These are phyloP conservation scores for Metarhizium humberi DNA, from an alignment of 2,329 filamentous ascomycete genomes.

Conservation along the genomic window DNA sequence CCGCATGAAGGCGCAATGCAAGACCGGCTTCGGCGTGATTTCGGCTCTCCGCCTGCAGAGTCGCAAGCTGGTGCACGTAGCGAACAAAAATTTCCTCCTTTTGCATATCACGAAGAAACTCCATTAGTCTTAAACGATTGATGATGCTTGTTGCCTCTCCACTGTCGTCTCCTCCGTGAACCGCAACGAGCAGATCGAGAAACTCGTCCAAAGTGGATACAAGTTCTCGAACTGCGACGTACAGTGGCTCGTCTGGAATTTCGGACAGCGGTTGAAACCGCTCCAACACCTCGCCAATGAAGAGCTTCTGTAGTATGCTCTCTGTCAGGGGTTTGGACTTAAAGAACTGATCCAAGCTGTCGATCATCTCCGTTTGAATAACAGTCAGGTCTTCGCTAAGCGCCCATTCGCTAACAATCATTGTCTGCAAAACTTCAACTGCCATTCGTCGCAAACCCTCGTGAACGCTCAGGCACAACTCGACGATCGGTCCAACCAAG, in stretches of 20 bases:
- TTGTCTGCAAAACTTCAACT: conserved; percentile 87
- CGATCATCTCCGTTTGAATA: conserved; percentile 94
- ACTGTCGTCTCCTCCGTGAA: conserved; percentile 65
- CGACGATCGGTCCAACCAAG: conserved; percentile 82
- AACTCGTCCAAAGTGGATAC: conserved; percentile 83
- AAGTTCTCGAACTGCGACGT: conserved; percentile 66
- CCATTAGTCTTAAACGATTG: conserved; percentile 85
- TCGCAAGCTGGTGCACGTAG: conserved; percentile 86
- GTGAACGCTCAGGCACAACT: conserved; percentile 90
- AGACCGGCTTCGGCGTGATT: conserved; percentile 85
- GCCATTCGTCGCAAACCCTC: conserved; percentile 83
- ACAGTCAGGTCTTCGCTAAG: conserved; percentile 84
- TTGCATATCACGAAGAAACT: conserved; percentile 92
- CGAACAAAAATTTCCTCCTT: conserved; percentile 95
- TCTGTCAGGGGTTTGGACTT: conserved; percentile 83
- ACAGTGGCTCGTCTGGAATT: conserved; percentile 62
- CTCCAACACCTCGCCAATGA: conserved; percentile 75
- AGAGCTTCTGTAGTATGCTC: conserved; percentile 83
- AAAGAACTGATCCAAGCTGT: conserved; percentile 82
- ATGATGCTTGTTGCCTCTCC: conserved; percentile 76
- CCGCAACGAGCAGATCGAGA: conserved; percentile 80
- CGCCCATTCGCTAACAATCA: conserved; percentile 98
- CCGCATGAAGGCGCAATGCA: conserved; percentile 81
- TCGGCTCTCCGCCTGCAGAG: conserved; percentile 63
- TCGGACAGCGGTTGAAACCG: conserved; percentile 65